Percentiles rank a stretch among this genome's conserved stretches.
Evolutionary conservation across 2,329 filamentous ascomycete genomes (phyloP).

Genomic region (Rhinocladiella similis): DNA sequence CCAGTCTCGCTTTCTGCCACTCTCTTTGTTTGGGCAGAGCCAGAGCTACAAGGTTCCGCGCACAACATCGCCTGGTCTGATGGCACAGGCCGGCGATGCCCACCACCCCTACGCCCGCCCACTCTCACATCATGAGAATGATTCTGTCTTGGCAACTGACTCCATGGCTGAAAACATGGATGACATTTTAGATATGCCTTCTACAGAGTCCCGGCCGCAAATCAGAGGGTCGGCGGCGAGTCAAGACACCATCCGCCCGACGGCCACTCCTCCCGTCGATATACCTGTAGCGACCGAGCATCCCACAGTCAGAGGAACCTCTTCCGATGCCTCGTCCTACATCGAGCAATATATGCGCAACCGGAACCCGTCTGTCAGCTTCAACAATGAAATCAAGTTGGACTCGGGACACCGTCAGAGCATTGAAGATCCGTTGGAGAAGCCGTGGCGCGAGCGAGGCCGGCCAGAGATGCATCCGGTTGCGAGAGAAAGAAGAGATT

Average conservation of each 20-base stretch:
- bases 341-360: constrained; percentile 42
- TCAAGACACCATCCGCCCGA: constrained; percentile 30
- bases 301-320: constrained; percentile 26
- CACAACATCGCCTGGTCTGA: constrained; percentile 1
- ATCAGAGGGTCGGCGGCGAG: constrained; percentile 19
- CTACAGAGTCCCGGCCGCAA: constrained; percentile 12
- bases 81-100: constrained; percentile 21
- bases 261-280: constrained; percentile 45
- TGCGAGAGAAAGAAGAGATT: constrained; percentile 11
- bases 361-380: constrained; percentile 43
- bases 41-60: background rate
- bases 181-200: background rate
- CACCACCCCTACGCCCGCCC: constrained; percentile 12
- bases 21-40: background rate
- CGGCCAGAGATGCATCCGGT: constrained; percentile 23
- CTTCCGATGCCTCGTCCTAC: constrained; percentile 24
- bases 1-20: background rate
- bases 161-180: background rate
- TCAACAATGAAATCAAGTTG: constrained; percentile 42
- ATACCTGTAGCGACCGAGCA: constrained; percentile 44
- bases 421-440: constrained; percentile 41
- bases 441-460: constrained; percentile 30
- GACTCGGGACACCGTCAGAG: constrained; percentile 41
- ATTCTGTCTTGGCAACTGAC: background rate
- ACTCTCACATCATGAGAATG: constrained; percentile 10